phyloP scores from a whole-genome alignment of 228 moss, liverwort and hornwort species.

The Sphagnum fallax region DNA sequence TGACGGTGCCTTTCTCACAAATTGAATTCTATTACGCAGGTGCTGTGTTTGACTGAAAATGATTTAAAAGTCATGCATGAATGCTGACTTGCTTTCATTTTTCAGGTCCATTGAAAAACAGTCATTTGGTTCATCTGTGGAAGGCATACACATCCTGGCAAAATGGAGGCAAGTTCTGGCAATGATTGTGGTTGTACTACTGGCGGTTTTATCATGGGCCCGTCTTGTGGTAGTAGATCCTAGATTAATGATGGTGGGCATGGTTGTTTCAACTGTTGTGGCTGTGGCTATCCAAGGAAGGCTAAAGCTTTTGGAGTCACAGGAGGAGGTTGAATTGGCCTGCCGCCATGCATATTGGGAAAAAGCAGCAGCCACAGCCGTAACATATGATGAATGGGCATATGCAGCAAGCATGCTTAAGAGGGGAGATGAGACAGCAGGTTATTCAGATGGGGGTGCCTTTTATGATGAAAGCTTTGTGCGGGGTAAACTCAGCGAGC shows the following conservation, averaged over 20 bases:
- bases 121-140: too few relatives aligned
- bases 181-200: conserved; percentile 9
- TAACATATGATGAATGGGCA: conserved; percentile 52
- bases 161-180: neutral
- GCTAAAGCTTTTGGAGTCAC: conserved; percentile 1
- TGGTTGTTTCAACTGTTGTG: conserved; percentile 1
- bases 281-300: neutral
- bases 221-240: conserved; percentile 9
- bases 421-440: neutral
- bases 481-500: conserved; percentile 36
- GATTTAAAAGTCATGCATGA: neutral
- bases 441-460: neutral
- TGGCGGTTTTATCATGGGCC: conserved; percentile 24
- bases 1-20: too few relatives aligned
- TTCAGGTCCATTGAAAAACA: too few relatives aligned
- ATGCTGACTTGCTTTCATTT: too few relatives aligned
- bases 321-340: conserved; percentile 4
- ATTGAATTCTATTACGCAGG: too few relatives aligned
- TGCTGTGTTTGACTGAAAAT: too few relatives aligned
- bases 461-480: conserved; percentile 46
- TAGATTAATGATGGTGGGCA: conserved; percentile 21
- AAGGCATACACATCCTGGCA: neutral
- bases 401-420: conserved; percentile 45
- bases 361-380: conserved; percentile 30
- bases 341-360: conserved; percentile 19